Conservation (phyloP, 192 early-diverging fungal genomes). For the Linnemannia exigua region DNA sequence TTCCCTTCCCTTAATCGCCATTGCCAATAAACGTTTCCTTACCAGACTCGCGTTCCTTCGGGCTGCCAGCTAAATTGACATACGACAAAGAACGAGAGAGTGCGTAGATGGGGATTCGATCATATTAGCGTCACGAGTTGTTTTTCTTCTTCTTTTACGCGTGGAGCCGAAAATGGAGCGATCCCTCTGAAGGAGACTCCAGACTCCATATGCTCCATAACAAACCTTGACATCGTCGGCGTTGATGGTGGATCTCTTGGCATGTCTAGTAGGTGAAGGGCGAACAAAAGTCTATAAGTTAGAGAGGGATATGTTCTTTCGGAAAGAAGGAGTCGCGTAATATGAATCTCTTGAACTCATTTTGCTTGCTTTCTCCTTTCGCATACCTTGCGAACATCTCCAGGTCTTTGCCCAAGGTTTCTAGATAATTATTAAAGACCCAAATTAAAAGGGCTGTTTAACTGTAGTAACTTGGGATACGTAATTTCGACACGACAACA, state of each 20-base stretch:
- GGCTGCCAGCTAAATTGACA: conserved; percentile 44
- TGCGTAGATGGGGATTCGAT: neutral
- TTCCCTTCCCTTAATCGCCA: neutral
- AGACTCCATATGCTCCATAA: no score
- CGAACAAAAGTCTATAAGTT: neutral
- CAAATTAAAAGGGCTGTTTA: neutral
- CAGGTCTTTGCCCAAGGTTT: conserved; percentile 54
- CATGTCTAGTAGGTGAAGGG: conserved; percentile 40
- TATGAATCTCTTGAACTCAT: neutral
- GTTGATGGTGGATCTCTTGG: conserved; percentile 55
- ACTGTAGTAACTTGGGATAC: no score
- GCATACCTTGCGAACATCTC: conserved; percentile 58
- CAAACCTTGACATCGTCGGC: conserved; percentile 62
- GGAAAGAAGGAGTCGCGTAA: no score
- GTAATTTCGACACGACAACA: neutral
- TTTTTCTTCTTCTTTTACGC: neutral
- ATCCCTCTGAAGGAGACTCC: no score
- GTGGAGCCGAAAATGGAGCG: neutral
- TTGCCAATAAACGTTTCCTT: conserved; percentile 7
- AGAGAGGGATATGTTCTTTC: no score
- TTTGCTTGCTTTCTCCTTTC: neutral
- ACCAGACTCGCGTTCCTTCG: conserved; percentile 60
- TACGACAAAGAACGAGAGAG: neutral
- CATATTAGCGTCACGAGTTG: neutral
- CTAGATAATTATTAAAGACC: conserved; percentile 29